Evolutionary conservation across 2,329 filamentous ascomycete genomes (phyloP).

Genomic region (Claviceps fusiformis): DNA sequence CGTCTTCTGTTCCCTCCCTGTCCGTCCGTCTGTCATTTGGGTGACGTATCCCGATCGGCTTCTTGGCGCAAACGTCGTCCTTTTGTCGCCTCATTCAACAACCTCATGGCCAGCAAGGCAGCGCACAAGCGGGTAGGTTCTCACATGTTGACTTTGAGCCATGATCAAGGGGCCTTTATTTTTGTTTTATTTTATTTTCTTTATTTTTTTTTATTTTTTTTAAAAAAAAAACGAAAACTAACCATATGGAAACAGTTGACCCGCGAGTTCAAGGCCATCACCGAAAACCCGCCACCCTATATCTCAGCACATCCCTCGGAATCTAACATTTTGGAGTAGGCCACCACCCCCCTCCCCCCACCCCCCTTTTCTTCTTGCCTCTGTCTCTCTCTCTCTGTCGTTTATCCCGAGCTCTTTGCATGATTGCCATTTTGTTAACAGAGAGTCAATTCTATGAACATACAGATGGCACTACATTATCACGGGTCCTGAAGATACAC

Average conservation of each 20-base stretch:
- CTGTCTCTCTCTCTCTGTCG: neutral
- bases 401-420: neutral
- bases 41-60: constrained; percentile 6
- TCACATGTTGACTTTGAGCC: neutral
- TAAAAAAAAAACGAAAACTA: too few species aligned
- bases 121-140: constrained; percentile 55
- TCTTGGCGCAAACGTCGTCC: neutral
- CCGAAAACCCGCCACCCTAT: constrained; percentile 70
- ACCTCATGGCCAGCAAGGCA: constrained; percentile 54
- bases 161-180: neutral
- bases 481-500: constrained; percentile 84
- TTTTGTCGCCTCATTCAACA: neutral
- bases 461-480: constrained; percentile 85
- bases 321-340: constrained; percentile 74
- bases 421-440: neutral
- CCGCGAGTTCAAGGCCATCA: constrained; percentile 49
- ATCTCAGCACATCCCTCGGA: constrained; percentile 84
- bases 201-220: too few species aligned
- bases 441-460: neutral
- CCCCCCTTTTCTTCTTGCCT: too few species aligned
- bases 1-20: neutral
- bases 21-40: constrained; percentile 10
- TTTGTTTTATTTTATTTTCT: too few species aligned
- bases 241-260: constrained; percentile 31
- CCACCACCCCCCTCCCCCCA: neutral